Evolutionary conservation across 2,329 filamentous ascomycete species (phyloP).

Genomic region (Trichophyton verrucosum): DNA sequence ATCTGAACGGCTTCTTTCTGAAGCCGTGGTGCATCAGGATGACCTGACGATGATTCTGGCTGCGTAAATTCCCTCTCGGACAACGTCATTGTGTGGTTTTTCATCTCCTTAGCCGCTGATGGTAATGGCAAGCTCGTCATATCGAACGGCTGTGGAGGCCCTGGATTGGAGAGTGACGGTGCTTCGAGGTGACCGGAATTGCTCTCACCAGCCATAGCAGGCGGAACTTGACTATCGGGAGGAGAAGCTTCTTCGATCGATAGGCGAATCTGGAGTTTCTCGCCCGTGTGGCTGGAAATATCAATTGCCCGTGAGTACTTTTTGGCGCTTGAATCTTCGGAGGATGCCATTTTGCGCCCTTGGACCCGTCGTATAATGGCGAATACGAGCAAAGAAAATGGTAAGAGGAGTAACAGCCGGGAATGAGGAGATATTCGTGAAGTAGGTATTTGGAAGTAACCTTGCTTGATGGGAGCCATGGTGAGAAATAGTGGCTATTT

Average conservation of each 20-base stretch:
- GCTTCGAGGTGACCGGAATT: neutral
- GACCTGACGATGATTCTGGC: neutral
- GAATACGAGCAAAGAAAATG: neutral
- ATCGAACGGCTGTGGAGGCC: neutral
- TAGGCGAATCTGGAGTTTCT: neutral
- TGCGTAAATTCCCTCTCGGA: neutral
- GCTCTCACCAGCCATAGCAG: neutral
- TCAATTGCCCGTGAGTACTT: neutral
- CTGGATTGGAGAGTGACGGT: neutral
- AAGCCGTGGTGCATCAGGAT: conserved; percentile 2
- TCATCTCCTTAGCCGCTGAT: neutral
- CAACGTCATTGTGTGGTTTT: neutral
- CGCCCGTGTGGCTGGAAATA: neutral
- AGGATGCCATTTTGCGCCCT: neutral
- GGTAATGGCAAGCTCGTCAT: neutral
- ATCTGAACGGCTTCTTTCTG: conserved; percentile 23
- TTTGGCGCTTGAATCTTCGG: neutral
- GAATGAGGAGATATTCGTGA: neutral
- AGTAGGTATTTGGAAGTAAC: neutral
- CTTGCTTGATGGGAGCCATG: neutral
- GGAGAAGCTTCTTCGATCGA: neutral
- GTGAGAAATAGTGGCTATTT: neutral
- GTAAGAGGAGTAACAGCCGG: neutral
- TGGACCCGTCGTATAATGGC: neutral
- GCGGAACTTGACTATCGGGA: neutral